Percentiles rank a stretch among this genome's conserved stretches.
Evolutionary conservation across 2,329 filamentous ascomycete species (phyloP).

Genomic region (Talaromyces islandicus): DNA sequence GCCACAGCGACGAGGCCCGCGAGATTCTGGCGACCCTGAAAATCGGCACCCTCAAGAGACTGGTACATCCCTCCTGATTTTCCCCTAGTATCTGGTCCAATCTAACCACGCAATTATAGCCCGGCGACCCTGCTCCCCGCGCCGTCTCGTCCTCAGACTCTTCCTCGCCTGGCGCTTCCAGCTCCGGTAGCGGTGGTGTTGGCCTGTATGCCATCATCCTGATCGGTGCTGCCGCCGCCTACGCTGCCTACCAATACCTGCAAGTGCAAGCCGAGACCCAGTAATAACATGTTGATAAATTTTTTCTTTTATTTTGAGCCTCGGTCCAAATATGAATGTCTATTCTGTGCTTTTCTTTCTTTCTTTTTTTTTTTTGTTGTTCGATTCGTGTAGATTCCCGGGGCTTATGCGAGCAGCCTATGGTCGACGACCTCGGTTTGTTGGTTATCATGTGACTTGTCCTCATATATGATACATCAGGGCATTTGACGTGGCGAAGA

Average conservation of each 20-base stretch:
- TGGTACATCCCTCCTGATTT: constrained; percentile 52
- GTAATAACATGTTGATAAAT: neutral
- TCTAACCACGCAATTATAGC: constrained; percentile 32
- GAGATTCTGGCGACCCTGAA: constrained; percentile 78
- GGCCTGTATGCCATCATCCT: constrained; percentile 77
- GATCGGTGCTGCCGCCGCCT: constrained; percentile 69
- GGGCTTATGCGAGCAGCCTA: neutral
- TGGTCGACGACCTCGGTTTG: neutral
- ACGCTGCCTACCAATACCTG: constrained; percentile 79
- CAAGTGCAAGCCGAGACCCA: constrained; percentile 38
- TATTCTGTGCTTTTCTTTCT: neutral
- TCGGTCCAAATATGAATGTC: neutral
- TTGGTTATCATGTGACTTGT: neutral
- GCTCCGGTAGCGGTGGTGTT: constrained; percentile 55
- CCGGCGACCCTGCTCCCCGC: constrained; percentile 73
- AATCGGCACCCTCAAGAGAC: constrained; percentile 72
- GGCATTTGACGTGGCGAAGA: neutral
- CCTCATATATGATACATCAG: neutral
- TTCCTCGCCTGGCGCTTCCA: constrained; percentile 21
- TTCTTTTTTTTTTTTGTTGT: neutral
- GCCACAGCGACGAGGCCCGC: constrained; percentile 96
- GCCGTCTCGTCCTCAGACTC: constrained; percentile 46
- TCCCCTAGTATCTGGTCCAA: neutral
- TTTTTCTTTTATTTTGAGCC: neutral
- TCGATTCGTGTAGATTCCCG: neutral